Percentiles rank a stretch among this genome's conserved stretches.
Conservation (phyloP, 2,329 filamentous ascomycete genomes). For the Aspergillaceae sp. region DNA sequence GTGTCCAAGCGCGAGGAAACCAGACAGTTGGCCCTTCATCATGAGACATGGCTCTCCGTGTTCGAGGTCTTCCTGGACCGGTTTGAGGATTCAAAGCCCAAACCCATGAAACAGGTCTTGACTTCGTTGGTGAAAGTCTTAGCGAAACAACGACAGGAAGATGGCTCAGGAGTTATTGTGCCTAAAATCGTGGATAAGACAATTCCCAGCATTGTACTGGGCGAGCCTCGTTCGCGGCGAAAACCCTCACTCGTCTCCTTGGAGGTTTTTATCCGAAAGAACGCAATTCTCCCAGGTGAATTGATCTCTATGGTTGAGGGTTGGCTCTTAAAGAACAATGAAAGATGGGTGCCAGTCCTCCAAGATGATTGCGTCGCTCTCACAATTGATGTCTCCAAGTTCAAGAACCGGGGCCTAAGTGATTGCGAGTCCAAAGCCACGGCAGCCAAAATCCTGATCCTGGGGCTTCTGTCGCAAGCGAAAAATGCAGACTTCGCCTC, state of each 20-base stretch:
- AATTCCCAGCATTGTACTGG: slow-evolving; percentile 30
- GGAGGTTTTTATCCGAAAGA: slow-evolving; percentile 32
- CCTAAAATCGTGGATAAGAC: slow-evolving; percentile 17
- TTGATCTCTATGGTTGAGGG: slow-evolving; percentile 20
- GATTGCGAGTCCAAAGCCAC: slow-evolving; percentile 9
- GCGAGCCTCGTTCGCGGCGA: slow-evolving; percentile 30
- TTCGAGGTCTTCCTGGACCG: slow-evolving; percentile 34
- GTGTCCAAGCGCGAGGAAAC: slow-evolving; percentile 24
- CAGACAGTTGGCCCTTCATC: slow-evolving; percentile 24
- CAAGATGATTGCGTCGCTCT: slow-evolving; percentile 25
- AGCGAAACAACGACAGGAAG: slow-evolving; percentile 18
- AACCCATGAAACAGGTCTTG: slow-evolving; percentile 39
- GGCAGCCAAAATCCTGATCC: slow-evolving; percentile 23
- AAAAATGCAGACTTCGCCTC: slow-evolving; percentile 22
- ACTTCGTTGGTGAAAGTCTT: slow-evolving; percentile 30
- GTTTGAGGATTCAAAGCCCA: slow-evolving; percentile 36
- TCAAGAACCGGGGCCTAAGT: slow-evolving; percentile 10
- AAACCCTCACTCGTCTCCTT: slow-evolving; percentile 30
- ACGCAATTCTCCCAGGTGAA: slow-evolving; percentile 23
- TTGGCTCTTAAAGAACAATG: slow-evolving; percentile 27
- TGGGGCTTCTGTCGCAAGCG: slow-evolving; percentile 25
- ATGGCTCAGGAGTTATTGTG: slow-evolving; percentile 13
- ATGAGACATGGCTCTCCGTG: slow-evolving; percentile 31
- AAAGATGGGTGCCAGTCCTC: slow-evolving; percentile 24
- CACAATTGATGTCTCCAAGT: slow-evolving; percentile 15